phyloP scores from a whole-genome alignment of 2,329 filamentous ascomycete species.

The Drechslerella dactyloides region DNA sequence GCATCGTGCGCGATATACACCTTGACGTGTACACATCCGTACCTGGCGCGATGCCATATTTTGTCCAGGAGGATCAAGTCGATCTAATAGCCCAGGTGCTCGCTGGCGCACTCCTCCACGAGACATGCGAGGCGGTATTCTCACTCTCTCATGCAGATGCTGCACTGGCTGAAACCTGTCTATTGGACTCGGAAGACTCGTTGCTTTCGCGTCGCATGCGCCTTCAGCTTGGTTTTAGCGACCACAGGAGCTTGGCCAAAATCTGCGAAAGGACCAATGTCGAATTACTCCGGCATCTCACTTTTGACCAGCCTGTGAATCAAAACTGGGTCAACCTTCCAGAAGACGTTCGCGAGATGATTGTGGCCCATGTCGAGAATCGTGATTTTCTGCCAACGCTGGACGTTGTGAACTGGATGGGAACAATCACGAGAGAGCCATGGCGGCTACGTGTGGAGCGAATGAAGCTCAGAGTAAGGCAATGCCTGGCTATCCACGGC shows the following conservation, averaged over 20 bases:
- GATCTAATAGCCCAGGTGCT: slow-evolving; percentile 47
- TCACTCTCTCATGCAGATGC: slow-evolving; percentile 55
- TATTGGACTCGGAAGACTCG: slow-evolving; percentile 55
- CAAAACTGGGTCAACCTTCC: slow-evolving; percentile 56
- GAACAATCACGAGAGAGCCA: slow-evolving; percentile 52
- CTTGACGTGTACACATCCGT: slow-evolving; percentile 48
- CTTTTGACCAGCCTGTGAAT: slow-evolving; percentile 57
- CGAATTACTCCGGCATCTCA: slow-evolving; percentile 57
- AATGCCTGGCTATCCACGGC: slow-evolving; percentile 50
- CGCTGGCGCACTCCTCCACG: slow-evolving; percentile 58
- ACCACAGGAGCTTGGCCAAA: slow-evolving; percentile 53
- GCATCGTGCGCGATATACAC: slow-evolving; percentile 32
- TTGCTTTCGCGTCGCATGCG: slow-evolving; percentile 56
- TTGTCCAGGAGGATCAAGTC: slow-evolving; percentile 37
- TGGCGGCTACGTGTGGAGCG: slow-evolving; percentile 50
- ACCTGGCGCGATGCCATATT: slow-evolving; percentile 24
- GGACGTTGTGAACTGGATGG: slow-evolving; percentile 54
- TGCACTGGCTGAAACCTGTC: slow-evolving; percentile 56
- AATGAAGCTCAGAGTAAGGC: slow-evolving; percentile 31
- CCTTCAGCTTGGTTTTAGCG: slow-evolving; percentile 56
- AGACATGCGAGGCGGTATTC: slow-evolving; percentile 56
- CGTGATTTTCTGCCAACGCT: slow-evolving; percentile 52
- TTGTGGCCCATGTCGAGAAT: slow-evolving; percentile 56
- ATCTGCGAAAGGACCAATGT: slow-evolving; percentile 56
- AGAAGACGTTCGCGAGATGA: slow-evolving; percentile 55